Evolutionary conservation across 2,329 filamentous ascomycete genomes (phyloP).

Genomic region (Cytospora piceae): DNA sequence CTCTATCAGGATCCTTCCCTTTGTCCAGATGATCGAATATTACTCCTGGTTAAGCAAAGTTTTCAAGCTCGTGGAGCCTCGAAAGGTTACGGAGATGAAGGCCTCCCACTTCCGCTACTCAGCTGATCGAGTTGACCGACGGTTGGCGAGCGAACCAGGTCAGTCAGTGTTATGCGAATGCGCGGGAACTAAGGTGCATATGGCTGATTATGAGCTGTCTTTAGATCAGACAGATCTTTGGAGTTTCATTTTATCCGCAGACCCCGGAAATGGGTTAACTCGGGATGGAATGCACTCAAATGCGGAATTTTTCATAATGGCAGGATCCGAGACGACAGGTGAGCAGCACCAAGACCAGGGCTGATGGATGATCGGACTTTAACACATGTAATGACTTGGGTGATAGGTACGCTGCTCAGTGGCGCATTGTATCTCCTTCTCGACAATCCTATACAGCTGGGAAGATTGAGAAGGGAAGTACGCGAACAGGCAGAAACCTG

Average conservation of each 20-base stretch:
- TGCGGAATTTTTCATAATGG: constrained; percentile 11
- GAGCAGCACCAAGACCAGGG: not conserved
- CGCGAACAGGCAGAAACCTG: not conserved
- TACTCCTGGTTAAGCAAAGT: constrained; percentile 2
- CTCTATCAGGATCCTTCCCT: constrained; percentile 28
- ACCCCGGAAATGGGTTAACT: not conserved
- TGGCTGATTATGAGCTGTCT: not conserved
- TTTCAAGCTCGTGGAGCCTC: constrained; percentile 10
- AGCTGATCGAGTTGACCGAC: constrained; percentile 17
- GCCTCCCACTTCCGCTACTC: constrained; percentile 10
- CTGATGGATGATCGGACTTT: not conserved
- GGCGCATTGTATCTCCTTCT: constrained; percentile 19
- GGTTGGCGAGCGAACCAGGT: constrained; percentile 13
- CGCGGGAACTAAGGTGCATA: not conserved
- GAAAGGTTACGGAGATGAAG: not conserved
- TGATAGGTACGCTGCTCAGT: constrained; percentile 18
- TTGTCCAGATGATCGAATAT: constrained; percentile 20
- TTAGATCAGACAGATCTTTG: constrained; percentile 17
- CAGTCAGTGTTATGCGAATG: not conserved
- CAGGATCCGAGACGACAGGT: constrained; percentile 28
- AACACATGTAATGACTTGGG: not conserved
- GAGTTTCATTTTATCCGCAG: constrained; percentile 8
- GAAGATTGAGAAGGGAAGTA: constrained; percentile 7
- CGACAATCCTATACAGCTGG: not conserved
- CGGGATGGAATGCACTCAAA: constrained; percentile 18